Conservation (phyloP, 176 grass and related monocot species). For the Cenchrus americanus region DNA sequence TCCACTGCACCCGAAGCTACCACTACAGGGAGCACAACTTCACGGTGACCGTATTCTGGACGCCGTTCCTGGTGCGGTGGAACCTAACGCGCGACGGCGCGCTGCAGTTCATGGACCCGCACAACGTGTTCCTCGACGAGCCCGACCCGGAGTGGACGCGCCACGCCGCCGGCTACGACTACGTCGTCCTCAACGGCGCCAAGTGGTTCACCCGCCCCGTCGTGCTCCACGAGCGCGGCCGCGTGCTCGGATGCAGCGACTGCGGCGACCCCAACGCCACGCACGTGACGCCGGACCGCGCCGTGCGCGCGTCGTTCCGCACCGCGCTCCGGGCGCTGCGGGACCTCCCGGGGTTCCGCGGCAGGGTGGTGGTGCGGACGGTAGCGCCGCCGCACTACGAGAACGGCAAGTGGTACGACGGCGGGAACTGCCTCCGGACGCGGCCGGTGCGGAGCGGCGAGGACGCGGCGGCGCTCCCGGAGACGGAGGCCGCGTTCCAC, state of each 20-base stretch:
- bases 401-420: slow-evolving; percentile 59
- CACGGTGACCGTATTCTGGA: slow-evolving; percentile 63
- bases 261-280: slow-evolving; percentile 8
- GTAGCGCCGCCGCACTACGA: slow-evolving; percentile 68
- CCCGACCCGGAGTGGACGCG: slow-evolving; percentile 51
- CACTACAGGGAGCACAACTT: slow-evolving; percentile 50
- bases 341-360: slow-evolving; percentile 35
- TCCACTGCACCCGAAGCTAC: slow-evolving; percentile 63
- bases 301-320: slow-evolving; percentile 47
- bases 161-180: slow-evolving; percentile 50
- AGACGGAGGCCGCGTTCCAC: slow-evolving; percentile 52
- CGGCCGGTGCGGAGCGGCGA: slow-evolving; percentile 37
- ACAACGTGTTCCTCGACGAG: slow-evolving; percentile 78
- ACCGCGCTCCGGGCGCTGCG: slow-evolving; percentile 52
- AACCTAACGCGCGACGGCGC: slow-evolving; percentile 42
- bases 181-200: slow-evolving; percentile 66
- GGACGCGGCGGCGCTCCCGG: not conserved
- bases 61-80: slow-evolving; percentile 65
- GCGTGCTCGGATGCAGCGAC: slow-evolving; percentile 53
- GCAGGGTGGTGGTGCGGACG: slow-evolving; percentile 48
- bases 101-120: slow-evolving; percentile 63
- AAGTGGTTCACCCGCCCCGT: slow-evolving; percentile 66
- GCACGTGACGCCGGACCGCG: not conserved
- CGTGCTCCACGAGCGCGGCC: slow-evolving; percentile 49
- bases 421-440: slow-evolving; percentile 58